Percentiles rank a stretch among this genome's conserved stretches.
These are phyloP conservation scores for Collariella sp. DNA, from an alignment of 495 filamentous ascomycete species.

Conservation along the genomic window DNA sequence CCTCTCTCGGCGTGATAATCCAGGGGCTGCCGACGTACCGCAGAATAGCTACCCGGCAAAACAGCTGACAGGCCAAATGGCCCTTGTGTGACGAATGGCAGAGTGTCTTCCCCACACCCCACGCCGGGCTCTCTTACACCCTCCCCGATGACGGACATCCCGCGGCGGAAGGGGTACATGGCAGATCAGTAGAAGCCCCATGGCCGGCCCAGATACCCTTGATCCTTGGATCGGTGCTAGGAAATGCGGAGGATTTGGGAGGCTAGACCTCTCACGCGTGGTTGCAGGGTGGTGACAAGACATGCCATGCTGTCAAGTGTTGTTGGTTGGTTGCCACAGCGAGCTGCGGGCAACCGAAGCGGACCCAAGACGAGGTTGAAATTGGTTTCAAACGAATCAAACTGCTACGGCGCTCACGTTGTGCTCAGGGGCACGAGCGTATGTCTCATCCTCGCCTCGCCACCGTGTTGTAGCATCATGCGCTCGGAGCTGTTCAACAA, in stretches of 20 bases:
- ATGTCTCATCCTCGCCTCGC: not conserved
- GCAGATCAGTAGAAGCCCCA: not conserved
- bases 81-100: conserved; percentile 2
- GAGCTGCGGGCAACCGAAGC: not conserved
- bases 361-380: not conserved
- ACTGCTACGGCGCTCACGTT: not conserved
- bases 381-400: not conserved
- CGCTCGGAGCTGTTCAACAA: not conserved
- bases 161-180: not conserved
- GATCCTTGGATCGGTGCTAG: not conserved
- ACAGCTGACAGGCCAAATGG: not conserved
- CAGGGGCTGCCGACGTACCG: not conserved
- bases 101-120: not conserved
- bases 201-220: not conserved
- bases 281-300: not conserved
- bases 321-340: not conserved
- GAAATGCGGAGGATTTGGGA: not conserved
- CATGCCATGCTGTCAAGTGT: conserved; percentile 5
- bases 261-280: not conserved
- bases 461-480: not conserved
- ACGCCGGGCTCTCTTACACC: not conserved
- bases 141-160: not conserved
- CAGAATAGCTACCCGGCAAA: not conserved
- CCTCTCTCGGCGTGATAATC: not conserved
- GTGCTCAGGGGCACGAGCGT: not conserved